Conservation (phyloP, 345 rosid species). For the Arabis alpina region DNA sequence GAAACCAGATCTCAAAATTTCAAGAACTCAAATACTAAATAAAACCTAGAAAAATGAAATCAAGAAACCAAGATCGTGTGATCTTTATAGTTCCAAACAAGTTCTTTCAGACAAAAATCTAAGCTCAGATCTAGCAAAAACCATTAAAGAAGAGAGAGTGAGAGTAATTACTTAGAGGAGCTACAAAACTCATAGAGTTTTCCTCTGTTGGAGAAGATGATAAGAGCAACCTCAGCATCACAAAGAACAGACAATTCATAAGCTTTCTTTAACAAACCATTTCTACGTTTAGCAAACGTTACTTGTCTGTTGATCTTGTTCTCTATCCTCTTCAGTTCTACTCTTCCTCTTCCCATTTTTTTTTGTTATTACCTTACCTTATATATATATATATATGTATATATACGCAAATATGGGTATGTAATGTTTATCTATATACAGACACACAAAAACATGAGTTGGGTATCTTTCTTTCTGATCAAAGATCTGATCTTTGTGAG, state of each 20-base stretch:
- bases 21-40: neutral
- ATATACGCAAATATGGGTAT: constrained; percentile 34
- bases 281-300: constrained; percentile 94
- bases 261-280: constrained; percentile 95
- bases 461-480: constrained; percentile 28
- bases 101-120: constrained; percentile 17
- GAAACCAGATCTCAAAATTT: constrained; percentile 25
- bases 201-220: constrained; percentile 95
- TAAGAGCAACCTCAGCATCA: constrained; percentile 97
- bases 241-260: constrained; percentile 92
- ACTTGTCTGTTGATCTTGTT: constrained; percentile 99
- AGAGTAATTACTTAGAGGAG: constrained; percentile 60
- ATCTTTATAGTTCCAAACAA: neutral
- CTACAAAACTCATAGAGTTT: constrained; percentile 98
- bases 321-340: constrained; percentile 99
- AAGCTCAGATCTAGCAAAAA: constrained; percentile 28
- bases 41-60: neutral
- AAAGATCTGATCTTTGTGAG: constrained; percentile 38
- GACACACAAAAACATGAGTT: constrained; percentile 40
- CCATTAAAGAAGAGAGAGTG: constrained; percentile 1
- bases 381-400: constrained; percentile 19
- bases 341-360: constrained; percentile 95
- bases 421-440: constrained; percentile 33
- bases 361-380: constrained; percentile 16
- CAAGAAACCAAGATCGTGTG: constrained; percentile 30